Conservation (phyloP, 345 rosid genomes). For the Crucihimalaya himalaica region DNA sequence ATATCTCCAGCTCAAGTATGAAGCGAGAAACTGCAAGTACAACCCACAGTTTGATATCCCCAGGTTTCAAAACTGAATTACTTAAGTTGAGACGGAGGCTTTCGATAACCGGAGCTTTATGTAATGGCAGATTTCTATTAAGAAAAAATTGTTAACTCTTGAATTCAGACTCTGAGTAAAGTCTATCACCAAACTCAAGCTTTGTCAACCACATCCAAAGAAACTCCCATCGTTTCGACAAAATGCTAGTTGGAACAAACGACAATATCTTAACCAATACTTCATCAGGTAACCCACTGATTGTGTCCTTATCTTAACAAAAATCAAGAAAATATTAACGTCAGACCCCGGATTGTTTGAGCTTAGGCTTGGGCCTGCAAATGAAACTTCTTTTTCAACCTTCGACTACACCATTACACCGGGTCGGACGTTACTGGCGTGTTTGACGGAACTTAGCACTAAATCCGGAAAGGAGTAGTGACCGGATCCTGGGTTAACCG, state of each 20-base stretch:
- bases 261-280: slow-evolving; percentile 2
- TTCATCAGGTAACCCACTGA: background rate
- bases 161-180: background rate
- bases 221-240: slow-evolving; percentile 2
- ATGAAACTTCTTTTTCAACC: no score
- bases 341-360: no score
- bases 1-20: background rate
- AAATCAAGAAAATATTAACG: no score
- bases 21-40: background rate
- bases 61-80: background rate
- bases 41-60: background rate
- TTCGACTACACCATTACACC: no score
- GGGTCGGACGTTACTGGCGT: no score
- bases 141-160: background rate
- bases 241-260: background rate
- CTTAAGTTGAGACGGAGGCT: background rate
- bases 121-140: background rate
- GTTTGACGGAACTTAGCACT: no score
- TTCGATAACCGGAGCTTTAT: background rate
- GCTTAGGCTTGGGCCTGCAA: no score
- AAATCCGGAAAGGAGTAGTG: no score
- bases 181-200: background rate
- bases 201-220: background rate
- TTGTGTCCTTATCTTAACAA: background rate
- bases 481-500: no score